A percentile compares a stretch with the other conserved stretches of the same genome.
Evolutionary conservation across 108 stramenopile species (phyloP).

Genomic region (Schizochytrium sp.): DNA sequence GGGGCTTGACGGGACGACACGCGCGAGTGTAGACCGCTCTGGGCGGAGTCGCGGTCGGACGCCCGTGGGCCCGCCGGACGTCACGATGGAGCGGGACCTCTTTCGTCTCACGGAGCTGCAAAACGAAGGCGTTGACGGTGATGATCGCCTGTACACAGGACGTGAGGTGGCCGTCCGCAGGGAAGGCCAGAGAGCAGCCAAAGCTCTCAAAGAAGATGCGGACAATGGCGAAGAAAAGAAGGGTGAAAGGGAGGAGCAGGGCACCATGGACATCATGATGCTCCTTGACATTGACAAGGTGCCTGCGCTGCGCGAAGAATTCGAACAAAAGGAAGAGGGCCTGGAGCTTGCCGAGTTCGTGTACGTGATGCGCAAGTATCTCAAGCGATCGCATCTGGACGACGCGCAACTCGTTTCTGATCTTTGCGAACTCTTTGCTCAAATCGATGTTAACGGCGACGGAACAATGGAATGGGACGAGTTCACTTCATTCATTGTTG

Average conservation of each 20-base stretch:
- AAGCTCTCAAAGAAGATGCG: background rate
- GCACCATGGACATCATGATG: constrained; percentile 26
- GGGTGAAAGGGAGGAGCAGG: background rate
- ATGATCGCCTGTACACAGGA: background rate
- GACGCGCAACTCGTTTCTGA: constrained; percentile 15
- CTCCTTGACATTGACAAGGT: constrained; percentile 19
- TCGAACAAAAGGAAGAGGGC: constrained; percentile 15
- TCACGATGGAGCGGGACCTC: background rate
- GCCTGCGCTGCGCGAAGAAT: background rate
- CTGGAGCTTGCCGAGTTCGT: constrained; percentile 17
- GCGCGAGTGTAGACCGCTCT: too few relatives aligned
- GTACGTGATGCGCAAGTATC: constrained; percentile 20
- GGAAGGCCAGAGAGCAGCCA: background rate
- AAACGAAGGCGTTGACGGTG: background rate
- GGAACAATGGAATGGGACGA: constrained; percentile 46
- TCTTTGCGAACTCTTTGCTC: constrained; percentile 40
- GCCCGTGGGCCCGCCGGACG: too few relatives aligned
- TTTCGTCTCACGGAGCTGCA: background rate
- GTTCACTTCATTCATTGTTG: constrained; percentile 41
- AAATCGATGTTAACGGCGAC: constrained; percentile 38
- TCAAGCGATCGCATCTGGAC: background rate
- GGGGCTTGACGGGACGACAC: too few relatives aligned
- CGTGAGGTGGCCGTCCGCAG: background rate
- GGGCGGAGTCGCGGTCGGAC: too few relatives aligned
- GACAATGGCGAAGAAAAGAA: background rate